Evolutionary conservation across 768 basidiomycete species (phyloP).

Genomic region (Mycena pura): DNA sequence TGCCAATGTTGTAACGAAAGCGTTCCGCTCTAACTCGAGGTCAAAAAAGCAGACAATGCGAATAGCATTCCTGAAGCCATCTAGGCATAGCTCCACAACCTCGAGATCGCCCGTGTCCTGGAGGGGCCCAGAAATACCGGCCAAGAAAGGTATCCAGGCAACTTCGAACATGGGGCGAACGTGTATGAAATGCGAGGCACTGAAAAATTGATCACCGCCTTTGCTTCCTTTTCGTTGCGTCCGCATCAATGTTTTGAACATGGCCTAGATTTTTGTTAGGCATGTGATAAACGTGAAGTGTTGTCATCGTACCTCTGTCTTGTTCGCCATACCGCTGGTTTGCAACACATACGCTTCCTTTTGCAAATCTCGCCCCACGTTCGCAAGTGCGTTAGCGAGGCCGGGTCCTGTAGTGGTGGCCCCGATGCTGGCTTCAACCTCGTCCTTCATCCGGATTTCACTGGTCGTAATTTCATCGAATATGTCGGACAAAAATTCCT

Average conservation of each 20-base stretch:
- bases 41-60: constrained; percentile 97
- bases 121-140: constrained; percentile 91
- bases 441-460: constrained; percentile 99
- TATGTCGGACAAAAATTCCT: constrained; percentile 78
- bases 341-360: constrained; percentile 96
- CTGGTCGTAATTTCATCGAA: constrained; percentile 91
- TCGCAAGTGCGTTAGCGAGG: constrained; percentile 81
- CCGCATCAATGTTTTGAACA: constrained; percentile 92
- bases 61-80: constrained; percentile 97
- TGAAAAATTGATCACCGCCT: constrained; percentile 88
- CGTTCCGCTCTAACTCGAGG: constrained; percentile 96
- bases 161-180: constrained; percentile 99
- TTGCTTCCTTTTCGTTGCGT: constrained; percentile 87
- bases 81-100: constrained; percentile 88
- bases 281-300: constrained; percentile 19
- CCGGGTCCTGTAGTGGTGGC: constrained; percentile 64
- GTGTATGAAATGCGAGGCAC: constrained; percentile 95
- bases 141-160: constrained; percentile 98
- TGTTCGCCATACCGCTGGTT: constrained; percentile 94
- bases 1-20: constrained; percentile 93
- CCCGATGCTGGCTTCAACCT: constrained; percentile 70
- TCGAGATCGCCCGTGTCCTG: constrained; percentile 96
- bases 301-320: constrained; percentile 77
- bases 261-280: constrained; percentile 56
- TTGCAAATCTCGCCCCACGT: constrained; percentile 93